Evolutionary conservation across 2,329 filamentous ascomycete genomes (phyloP).

Genomic region (Trematosphaeria pertusa): DNA sequence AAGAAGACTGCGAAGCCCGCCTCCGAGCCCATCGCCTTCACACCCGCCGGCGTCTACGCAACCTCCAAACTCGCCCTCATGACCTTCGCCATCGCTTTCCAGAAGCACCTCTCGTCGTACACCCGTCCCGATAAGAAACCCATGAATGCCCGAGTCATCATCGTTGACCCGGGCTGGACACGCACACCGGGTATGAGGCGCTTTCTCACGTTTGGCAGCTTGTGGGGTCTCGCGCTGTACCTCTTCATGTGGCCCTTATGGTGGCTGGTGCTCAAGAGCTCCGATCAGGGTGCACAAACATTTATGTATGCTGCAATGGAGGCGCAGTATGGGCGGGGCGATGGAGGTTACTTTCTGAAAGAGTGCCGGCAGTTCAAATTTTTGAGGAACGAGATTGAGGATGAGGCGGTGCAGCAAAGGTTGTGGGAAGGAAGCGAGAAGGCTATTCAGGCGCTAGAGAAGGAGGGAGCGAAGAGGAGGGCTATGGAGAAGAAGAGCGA

Average conservation of each 20-base stretch:
- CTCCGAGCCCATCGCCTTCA: slow-evolving; percentile 47
- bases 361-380: slow-evolving; percentile 83
- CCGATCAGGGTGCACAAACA: slow-evolving; percentile 83
- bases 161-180: slow-evolving; percentile 85
- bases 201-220: slow-evolving; percentile 84
- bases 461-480: slow-evolving; percentile 71
- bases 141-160: slow-evolving; percentile 80
- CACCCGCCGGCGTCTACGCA: slow-evolving; percentile 55
- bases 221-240: slow-evolving; percentile 81
- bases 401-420: slow-evolving; percentile 81
- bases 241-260: slow-evolving; percentile 78
- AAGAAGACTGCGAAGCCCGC: slow-evolving; percentile 50
- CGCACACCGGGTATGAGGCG: slow-evolving; percentile 87
- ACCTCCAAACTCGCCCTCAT: slow-evolving; percentile 75
- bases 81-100: slow-evolving; percentile 87
- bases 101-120: slow-evolving; percentile 88
- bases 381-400: slow-evolving; percentile 74
- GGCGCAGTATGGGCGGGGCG: slow-evolving; percentile 67
- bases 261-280: slow-evolving; percentile 88
- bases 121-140: slow-evolving; percentile 82
- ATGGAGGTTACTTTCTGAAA: slow-evolving; percentile 79
- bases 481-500: slow-evolving; percentile 63
- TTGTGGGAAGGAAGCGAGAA: slow-evolving; percentile 86
- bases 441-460: slow-evolving; percentile 83
- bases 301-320: slow-evolving; percentile 90